Percentiles rank a stretch among this genome's conserved stretches.
Evolutionary conservation across 1,139 yeast species (phyloP).

Genomic region (Candida sanyaensis): DNA sequence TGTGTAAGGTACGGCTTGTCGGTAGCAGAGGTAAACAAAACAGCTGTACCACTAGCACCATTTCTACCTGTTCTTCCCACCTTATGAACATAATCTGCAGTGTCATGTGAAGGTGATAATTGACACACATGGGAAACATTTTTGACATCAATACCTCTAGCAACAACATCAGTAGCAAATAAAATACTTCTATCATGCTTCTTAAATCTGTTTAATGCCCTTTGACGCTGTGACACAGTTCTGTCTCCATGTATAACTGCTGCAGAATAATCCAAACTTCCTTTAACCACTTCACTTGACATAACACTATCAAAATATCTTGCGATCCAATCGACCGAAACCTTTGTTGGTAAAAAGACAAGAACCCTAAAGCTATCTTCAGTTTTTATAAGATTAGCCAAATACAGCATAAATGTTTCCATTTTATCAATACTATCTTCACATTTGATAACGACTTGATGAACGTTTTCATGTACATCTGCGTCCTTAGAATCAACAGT

Average conservation of each 20-base stretch:
- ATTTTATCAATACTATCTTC: slow-evolving; percentile 49
- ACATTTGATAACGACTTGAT: slow-evolving; percentile 62
- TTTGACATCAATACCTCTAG: slow-evolving; percentile 95
- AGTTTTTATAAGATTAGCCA: slow-evolving; percentile 31
- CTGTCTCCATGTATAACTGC: slow-evolving; percentile 46
- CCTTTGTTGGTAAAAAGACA: slow-evolving; percentile 79
- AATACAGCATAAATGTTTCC: slow-evolving; percentile 53
- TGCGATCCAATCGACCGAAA: slow-evolving; percentile 54
- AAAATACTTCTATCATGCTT: slow-evolving; percentile 53
- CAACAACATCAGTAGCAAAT: slow-evolving; percentile 91
- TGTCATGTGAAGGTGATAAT: slow-evolving; percentile 70
- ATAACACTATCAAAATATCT: slow-evolving; percentile 7
- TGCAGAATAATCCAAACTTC: background rate
- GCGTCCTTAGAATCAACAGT: slow-evolving; percentile 77
- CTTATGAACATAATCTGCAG: slow-evolving; percentile 84
- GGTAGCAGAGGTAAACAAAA: slow-evolving; percentile 45
- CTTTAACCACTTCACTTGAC: background rate
- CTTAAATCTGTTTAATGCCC: slow-evolving; percentile 50
- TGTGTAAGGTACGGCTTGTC: slow-evolving; percentile 52
- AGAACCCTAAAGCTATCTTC: slow-evolving; percentile 64
- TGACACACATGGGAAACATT: slow-evolving; percentile 82
- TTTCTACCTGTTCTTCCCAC: slow-evolving; percentile 98
- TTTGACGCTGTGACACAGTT: slow-evolving; percentile 25
- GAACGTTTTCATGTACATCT: slow-evolving; percentile 77
- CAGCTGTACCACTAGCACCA: slow-evolving; percentile 74